These are phyloP conservation scores for Carex pumila DNA, from an alignment of 176 grass and related monocot genomes.

Conservation along the genomic window DNA sequence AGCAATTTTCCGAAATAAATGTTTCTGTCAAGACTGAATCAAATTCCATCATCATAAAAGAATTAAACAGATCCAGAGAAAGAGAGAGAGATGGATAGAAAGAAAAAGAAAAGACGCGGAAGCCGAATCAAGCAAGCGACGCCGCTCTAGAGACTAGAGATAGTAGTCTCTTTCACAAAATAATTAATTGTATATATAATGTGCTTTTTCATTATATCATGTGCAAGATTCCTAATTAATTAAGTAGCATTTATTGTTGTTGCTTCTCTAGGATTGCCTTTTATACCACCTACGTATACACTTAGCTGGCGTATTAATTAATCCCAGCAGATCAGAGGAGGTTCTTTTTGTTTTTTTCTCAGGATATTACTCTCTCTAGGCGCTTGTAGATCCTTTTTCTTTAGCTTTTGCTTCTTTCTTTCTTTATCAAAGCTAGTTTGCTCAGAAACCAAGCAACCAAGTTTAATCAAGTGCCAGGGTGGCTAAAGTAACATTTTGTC, in stretches of 20 bases:
- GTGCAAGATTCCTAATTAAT: slow-evolving; percentile 11
- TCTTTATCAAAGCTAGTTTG: slow-evolving; percentile 22
- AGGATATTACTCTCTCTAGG: slow-evolving; percentile 6
- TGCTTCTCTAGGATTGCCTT: slow-evolving; percentile 1
- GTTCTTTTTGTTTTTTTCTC: slow-evolving; percentile 17
- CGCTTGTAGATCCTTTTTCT: neutral
- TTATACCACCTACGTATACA: slow-evolving; percentile 8
- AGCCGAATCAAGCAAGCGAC: slow-evolving; percentile 12
- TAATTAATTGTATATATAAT: neutral
- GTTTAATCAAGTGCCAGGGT: slow-evolving; percentile 19
- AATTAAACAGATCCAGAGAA: neutral
- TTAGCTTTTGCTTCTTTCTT: slow-evolving; percentile 8
- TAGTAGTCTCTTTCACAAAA: neutral
- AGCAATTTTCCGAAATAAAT: neutral
- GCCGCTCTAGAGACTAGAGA: neutral
- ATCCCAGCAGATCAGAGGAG: neutral
- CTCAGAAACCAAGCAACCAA: slow-evolving; percentile 16
- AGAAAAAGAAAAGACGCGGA: neutral
- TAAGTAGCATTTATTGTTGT: slow-evolving; percentile 13
- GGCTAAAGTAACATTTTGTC: slow-evolving; percentile 24
- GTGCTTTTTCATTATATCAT: neutral
- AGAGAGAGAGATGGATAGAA: neutral
- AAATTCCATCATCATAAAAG: too few relatives aligned
- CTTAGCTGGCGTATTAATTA: slow-evolving; percentile 22
- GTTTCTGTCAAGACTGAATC: too few relatives aligned